Evolutionary conservation across 352 stramenopile species (phyloP), one percentile per base, ranked within the genome.

Genomic region (Elongisporangium prolatum): DNA sequence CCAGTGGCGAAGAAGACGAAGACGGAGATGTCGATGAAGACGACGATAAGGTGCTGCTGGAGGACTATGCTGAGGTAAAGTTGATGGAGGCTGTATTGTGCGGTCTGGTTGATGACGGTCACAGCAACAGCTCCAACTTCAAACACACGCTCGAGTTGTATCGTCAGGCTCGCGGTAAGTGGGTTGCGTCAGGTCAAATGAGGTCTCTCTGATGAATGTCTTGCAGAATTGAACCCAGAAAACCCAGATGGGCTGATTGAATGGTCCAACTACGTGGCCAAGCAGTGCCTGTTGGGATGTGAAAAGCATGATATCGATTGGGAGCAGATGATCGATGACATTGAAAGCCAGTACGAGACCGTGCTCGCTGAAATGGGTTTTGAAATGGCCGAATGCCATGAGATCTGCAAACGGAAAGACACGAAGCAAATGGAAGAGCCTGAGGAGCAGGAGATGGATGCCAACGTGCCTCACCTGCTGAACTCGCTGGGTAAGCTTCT

Each of bases 211-310:
- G 21, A 18, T 60, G 10, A 44, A 34, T 63, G 21, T 50, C 25
- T 20, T 20, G 21, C n/a, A 83, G 76, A 61, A 37, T 57, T 94
- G 20, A 76, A 77, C 52, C 50, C 62, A n/a, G 73, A 72, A 4
- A 92, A 78, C 52, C 69, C 75, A 5, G 81, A 88, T 25, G 77
- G 75, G 14, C 54, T 94, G 17, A 87, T 89, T 71, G 84, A 94
- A 63, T 72, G 87, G 59, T 84, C 81, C 14, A 82, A 77, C 49
- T 93, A 89, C 63, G 56, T 91, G 0, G 67, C 74, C 22, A 67
- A 68, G 14, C 80, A 79, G 44, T 76, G 74, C 21, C 59, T 80
- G 16, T 48, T 71, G 34, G 63, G 57, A 13, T 16, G 20, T 56
- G 49, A 22, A 6, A 38, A 22, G 24, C 34, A 53, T 54, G 22